Evolutionary conservation across 495 filamentous ascomycete species (phyloP).

Genomic region (Penicillium diatomitis): DNA sequence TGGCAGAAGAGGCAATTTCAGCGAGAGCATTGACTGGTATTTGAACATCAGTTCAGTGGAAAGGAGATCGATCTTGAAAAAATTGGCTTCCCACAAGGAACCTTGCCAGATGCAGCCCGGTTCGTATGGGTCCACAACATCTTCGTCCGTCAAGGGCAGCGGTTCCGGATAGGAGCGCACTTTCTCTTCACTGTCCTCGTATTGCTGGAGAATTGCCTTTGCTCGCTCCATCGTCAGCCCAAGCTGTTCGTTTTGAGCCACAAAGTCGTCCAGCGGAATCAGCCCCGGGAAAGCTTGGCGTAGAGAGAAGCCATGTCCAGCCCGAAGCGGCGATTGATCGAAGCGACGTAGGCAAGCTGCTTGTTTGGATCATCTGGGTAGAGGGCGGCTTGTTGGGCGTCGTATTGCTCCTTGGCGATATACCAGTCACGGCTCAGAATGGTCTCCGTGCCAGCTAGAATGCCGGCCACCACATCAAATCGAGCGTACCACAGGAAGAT

Average conservation of each 20-base stretch:
- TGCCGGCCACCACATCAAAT: conserved; percentile 76
- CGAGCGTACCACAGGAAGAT: conserved; percentile 81
- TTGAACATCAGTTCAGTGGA: conserved; percentile 72
- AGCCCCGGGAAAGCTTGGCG: conserved; percentile 52
- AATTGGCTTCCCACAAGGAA: conserved; percentile 63
- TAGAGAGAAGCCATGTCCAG: conserved; percentile 75
- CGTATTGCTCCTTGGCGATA: conserved; percentile 51
- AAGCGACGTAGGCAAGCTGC: conserved; percentile 56
- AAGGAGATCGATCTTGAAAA: conserved; percentile 67
- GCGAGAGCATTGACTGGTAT: conserved; percentile 52
- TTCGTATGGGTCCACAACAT: conserved; percentile 64
- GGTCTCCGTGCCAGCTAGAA: conserved; percentile 71
- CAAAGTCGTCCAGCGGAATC: conserved; percentile 58
- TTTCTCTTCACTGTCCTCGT: conserved; percentile 48
- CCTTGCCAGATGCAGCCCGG: conserved; percentile 58
- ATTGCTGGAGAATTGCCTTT: conserved; percentile 47
- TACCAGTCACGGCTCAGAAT: conserved; percentile 78
- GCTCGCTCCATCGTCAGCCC: conserved; percentile 44
- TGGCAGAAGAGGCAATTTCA: conserved; percentile 39
- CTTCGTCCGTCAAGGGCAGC: conserved; percentile 43
- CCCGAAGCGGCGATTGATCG: conserved; percentile 63
- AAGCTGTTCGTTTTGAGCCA: conserved; percentile 49
- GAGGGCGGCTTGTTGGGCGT: conserved; percentile 43
- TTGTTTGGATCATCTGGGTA: conserved; percentile 55
- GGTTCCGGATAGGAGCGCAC: conserved; percentile 49